A percentile compares a stretch with the other conserved stretches of the same genome.
These are phyloP conservation scores for Zoysia matrella DNA, from an alignment of 202 grass and related monocot genomes.

Conservation along the genomic window DNA sequence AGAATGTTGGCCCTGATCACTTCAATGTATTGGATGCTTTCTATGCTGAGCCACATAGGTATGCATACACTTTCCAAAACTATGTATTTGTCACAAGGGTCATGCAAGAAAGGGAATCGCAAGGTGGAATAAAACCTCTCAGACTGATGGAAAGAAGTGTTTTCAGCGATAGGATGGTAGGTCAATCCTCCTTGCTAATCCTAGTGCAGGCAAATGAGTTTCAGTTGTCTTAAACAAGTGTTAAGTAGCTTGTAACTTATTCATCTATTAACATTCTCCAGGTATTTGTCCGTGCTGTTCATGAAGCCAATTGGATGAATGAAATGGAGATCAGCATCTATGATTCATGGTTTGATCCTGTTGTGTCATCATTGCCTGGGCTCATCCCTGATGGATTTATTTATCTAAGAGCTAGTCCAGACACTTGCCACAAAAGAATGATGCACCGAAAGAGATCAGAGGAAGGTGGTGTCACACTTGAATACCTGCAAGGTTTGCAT, in stretches of 20 bases:
- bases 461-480: too few relatives aligned
- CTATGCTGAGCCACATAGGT: too few relatives aligned
- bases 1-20: slow-evolving; percentile 93
- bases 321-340: slow-evolving; percentile 73
- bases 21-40: slow-evolving; percentile 81
- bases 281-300: slow-evolving; percentile 96
- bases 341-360: slow-evolving; percentile 97
- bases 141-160: slow-evolving; percentile 99
- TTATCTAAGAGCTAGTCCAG: slow-evolving; percentile 90
- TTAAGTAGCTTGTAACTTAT: not conserved
- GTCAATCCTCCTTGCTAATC: slow-evolving; percentile 33
- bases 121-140: slow-evolving; percentile 87
- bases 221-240: not conserved
- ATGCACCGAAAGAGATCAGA: slow-evolving; percentile 52
- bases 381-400: slow-evolving; percentile 97
- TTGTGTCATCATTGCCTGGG: slow-evolving; percentile 85
- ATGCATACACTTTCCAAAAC: too few relatives aligned
- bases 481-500: too few relatives aligned
- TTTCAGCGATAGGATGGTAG: slow-evolving; percentile 98
- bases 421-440: slow-evolving; percentile 96
- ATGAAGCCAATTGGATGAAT: slow-evolving; percentile 53
- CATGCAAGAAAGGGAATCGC: slow-evolving; percentile 98
- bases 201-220: slow-evolving; percentile 1
- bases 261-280: slow-evolving; percentile 26
- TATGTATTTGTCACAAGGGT: slow-evolving; percentile 87